Percentiles rank a stretch among this genome's conserved stretches.
Conservation (phyloP, 2,329 filamentous ascomycete species). For the Ploettnerulaceae sp. region DNA sequence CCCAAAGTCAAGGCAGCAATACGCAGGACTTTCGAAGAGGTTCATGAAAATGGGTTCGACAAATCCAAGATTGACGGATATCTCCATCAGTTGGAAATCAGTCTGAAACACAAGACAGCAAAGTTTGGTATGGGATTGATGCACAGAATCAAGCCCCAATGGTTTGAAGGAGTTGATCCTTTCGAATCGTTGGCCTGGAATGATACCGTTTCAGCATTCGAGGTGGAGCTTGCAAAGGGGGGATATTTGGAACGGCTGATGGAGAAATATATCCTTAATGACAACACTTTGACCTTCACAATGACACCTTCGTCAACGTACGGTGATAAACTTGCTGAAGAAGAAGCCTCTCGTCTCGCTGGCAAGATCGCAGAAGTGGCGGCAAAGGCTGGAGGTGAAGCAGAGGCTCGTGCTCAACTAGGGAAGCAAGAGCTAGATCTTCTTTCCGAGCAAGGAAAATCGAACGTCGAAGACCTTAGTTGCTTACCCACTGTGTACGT, state of each 20-base stretch:
- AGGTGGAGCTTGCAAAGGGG: slow-evolving; percentile 66
- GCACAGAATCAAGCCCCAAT: slow-evolving; percentile 81
- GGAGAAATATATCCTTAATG: slow-evolving; percentile 85
- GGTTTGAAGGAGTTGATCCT: slow-evolving; percentile 94
- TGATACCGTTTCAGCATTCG: slow-evolving; percentile 78
- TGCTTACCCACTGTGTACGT: slow-evolving; percentile 86
- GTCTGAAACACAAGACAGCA: slow-evolving; percentile 91
- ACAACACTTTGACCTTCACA: slow-evolving; percentile 84
- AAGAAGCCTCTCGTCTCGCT: slow-evolving; percentile 72
- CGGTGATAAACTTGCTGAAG: slow-evolving; percentile 65
- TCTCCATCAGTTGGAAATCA: slow-evolving; percentile 89
- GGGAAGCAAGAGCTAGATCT: slow-evolving; percentile 75
- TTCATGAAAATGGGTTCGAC: slow-evolving; percentile 74
- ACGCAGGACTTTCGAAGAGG: slow-evolving; percentile 65
- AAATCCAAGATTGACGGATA: slow-evolving; percentile 88
- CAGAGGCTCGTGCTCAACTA: slow-evolving; percentile 66
- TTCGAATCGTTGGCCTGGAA: slow-evolving; percentile 92
- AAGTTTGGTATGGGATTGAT: slow-evolving; percentile 90
- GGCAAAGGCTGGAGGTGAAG: slow-evolving; percentile 62
- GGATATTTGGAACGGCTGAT: slow-evolving; percentile 80
- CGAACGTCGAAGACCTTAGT: slow-evolving; percentile 77
- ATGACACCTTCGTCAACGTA: slow-evolving; percentile 83
- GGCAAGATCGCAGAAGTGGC: slow-evolving; percentile 68
- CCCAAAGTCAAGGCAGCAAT: slow-evolving; percentile 71
- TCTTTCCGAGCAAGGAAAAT: slow-evolving; percentile 76